Evolutionary conservation across 2,329 filamentous ascomycete genomes (phyloP).

Genomic region (Sphaerulina musiva): DNA sequence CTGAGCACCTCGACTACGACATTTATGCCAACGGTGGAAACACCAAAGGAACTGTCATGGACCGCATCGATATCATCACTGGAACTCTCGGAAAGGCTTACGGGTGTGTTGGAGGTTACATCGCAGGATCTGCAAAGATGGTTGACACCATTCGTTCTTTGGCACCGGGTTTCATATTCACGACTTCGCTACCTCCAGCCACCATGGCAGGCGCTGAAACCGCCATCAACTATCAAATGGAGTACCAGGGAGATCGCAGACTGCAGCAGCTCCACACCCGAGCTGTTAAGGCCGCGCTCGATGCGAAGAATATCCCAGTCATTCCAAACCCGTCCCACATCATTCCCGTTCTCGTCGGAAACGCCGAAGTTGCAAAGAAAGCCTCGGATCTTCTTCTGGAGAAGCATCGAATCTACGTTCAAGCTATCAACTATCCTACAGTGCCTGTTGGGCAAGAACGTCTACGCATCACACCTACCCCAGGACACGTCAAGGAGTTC

Average conservation of each 20-base stretch:
- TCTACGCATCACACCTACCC: conserved; percentile 90
- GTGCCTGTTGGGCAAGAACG: conserved; percentile 97
- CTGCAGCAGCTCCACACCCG: conserved; percentile 95
- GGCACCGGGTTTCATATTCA: conserved; percentile 97
- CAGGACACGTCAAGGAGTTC: conserved; percentile 78
- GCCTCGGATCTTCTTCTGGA: conserved; percentile 87
- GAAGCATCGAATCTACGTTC: conserved; percentile 91
- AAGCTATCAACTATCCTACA: conserved; percentile 98
- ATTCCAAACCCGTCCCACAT: conserved; percentile 98
- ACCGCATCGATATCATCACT: conserved; percentile 95
- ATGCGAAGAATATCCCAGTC: conserved; percentile 78
- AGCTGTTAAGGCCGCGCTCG: conserved; percentile 79
- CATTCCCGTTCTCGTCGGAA: conserved; percentile 85
- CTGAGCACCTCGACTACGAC: conserved; percentile 93
- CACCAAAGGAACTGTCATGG: conserved; percentile 79
- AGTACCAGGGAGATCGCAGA: conserved; percentile 74
- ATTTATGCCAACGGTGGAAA: conserved; percentile 70
- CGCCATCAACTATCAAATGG: conserved; percentile 90
- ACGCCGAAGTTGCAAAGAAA: conserved; percentile 83
- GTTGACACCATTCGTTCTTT: conserved; percentile 91
- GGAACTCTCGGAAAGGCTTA: conserved; percentile 97
- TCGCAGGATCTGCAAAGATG: conserved; percentile 78
- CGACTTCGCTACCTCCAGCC: conserved; percentile 87
- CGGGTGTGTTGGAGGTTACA: conserved; percentile 95
- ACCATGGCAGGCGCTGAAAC: conserved; percentile 91